Base-by-base conservation (phyloP, 352 stramenopile species). In the Phytophthora aleatoria region DNA sequence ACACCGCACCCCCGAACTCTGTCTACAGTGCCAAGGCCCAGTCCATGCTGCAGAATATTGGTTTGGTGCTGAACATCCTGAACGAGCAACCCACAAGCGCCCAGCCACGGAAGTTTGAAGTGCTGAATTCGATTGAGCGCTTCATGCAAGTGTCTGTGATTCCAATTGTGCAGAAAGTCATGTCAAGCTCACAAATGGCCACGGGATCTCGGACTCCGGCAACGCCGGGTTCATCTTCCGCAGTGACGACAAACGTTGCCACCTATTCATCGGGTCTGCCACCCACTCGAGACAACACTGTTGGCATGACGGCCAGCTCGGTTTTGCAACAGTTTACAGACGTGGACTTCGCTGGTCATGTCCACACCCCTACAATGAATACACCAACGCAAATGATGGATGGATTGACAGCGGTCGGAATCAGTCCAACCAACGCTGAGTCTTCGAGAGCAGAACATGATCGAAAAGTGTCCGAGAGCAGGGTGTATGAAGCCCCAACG, bases 11-110 rank as follows among this genome's bases (percentile, higher is more conserved):
- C 3, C 67, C 78, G 5, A 90, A 90, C 48, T 83, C 83, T 0
- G 52, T 71, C 5, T 88, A 95, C 64, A 85, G 79, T 20, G 28
- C 57, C 28, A 95, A 95, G 63, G 87, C 81, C 3, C 74, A 94
- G 47, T 91, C 82, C 35, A 77, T 95, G 61, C 91, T 91, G 69
- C 74, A 89, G 50, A 95, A 94, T 61, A 93, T 95, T 67, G 67
- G 31, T 6, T 62, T 92, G 51, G 84, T 89, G 12, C 77, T 92
- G 50, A 76, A 76, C 30, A 81, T 96, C 12, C 43, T 96, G 42
- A 77, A 80, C 12, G 70, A 81, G 38, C 60, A 65, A 27, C 66
- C 67, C 6, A 79, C 69, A n/a, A 71, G 61, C 38, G 45, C 76
- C 2, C 81, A 90, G 50, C 81, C 83, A 12, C 73, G 84, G 9